phyloP scores from a whole-genome alignment of 2,329 filamentous ascomycete genomes.

The Stagonosporopsis vannaccii region DNA sequence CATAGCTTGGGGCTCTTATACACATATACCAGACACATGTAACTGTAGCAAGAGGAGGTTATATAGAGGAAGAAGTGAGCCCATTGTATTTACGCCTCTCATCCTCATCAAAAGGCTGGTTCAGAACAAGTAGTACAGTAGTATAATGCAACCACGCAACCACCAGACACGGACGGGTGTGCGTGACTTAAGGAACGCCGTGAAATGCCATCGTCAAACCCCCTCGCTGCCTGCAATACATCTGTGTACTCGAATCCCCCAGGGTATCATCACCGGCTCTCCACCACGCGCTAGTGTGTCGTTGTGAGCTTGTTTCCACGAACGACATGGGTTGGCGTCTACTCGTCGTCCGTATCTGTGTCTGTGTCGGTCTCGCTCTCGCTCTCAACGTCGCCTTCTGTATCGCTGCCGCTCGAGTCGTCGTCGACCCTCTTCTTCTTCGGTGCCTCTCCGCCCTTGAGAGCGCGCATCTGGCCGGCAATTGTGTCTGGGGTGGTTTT shows the following conservation, averaged over 20 bases:
- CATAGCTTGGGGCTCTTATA: no score
- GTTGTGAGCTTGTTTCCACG: not conserved
- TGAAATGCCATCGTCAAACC: conserved; percentile 33
- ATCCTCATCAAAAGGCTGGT: not conserved
- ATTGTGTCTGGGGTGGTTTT: conserved; percentile 71
- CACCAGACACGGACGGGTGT: conserved; percentile 1
- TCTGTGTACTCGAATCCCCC: conserved; percentile 19
- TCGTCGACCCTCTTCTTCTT: conserved; percentile 69
- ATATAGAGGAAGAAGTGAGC: no score
- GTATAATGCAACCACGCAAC: not conserved
- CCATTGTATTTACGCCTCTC: not conserved
- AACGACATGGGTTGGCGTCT: conserved; percentile 14
- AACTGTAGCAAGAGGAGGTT: not conserved
- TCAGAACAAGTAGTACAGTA: not conserved
- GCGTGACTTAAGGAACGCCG: conserved; percentile 32
- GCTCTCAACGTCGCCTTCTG: conserved; percentile 66
- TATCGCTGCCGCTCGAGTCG: conserved; percentile 68
- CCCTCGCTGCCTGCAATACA: conserved; percentile 10
- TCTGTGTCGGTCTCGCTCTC: conserved; percentile 60
- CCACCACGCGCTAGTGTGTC: not conserved
- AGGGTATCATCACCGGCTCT: conserved; percentile 7
- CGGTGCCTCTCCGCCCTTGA: conserved; percentile 71
- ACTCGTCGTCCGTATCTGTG: conserved; percentile 53
- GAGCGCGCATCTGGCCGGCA: conserved; percentile 86
- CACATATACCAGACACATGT: no score